Conservation (phyloP, 2,329 filamentous ascomycete species). For the Colletotrichum eleusines region DNA sequence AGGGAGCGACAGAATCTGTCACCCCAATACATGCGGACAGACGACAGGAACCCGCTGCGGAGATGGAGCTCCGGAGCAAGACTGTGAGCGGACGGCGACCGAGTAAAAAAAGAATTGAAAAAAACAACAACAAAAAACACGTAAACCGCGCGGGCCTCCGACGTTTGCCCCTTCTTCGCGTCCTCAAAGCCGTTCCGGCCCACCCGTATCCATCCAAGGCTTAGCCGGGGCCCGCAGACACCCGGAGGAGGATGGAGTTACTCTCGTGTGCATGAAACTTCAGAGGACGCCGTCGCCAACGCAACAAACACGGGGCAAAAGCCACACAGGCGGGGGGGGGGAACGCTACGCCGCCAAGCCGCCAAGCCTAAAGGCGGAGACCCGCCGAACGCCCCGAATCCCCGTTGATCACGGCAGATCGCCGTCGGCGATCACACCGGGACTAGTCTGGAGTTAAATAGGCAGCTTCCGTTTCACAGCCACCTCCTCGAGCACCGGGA, state of each 20-base stretch:
- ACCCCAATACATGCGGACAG: not conserved
- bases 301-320: not conserved
- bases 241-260: not conserved
- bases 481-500: conserved; percentile 28
- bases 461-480: conserved; percentile 22
- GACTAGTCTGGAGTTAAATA: conserved; percentile 10
- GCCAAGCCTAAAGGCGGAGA: not conserved
- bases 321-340: not conserved
- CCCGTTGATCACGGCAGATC: conserved; percentile 32
- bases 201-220: not conserved
- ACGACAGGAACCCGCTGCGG: not conserved
- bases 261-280: not conserved
- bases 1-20: too few species aligned
- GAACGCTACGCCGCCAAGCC: conserved; percentile 4
- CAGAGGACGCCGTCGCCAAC: not conserved
- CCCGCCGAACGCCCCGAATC: not conserved
- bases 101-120: not conserved
- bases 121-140: too few species aligned
- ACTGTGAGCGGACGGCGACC: not conserved
- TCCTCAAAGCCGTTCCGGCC: not conserved
- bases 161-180: not conserved
- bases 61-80: not conserved
- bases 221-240: not conserved
- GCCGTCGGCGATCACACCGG: conserved; percentile 22
- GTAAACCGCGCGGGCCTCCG: not conserved